Conservation (phyloP, 768 basidiomycete genomes). For the Scleroderma bovista region DNA sequence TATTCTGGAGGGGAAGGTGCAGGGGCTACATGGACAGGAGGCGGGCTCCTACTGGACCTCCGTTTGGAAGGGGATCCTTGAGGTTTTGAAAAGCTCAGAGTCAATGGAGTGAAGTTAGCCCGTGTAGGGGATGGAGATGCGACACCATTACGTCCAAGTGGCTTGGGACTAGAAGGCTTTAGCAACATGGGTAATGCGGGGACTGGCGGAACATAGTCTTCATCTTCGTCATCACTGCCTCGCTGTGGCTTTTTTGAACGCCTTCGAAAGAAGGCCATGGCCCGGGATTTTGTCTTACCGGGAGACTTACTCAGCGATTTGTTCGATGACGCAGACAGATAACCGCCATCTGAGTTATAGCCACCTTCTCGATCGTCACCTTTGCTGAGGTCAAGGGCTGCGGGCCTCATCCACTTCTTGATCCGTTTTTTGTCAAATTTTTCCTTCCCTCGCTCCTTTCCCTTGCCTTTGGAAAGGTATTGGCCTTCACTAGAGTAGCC, state of each 20-base stretch:
- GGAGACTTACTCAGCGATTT: constrained; percentile 27
- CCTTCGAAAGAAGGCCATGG: constrained; percentile 30
- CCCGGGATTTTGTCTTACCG: constrained; percentile 24
- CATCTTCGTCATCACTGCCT: constrained; percentile 28
- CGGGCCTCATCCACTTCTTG: constrained; percentile 14
- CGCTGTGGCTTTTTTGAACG: constrained; percentile 20
- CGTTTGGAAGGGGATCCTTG: constrained; percentile 12
- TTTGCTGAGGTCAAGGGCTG: constrained; percentile 12
- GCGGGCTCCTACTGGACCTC: constrained; percentile 24
- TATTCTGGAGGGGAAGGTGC: constrained; percentile 5
- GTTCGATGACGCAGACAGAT: constrained; percentile 30
- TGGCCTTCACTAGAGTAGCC: constrained; percentile 29
- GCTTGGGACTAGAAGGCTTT: constrained; percentile 25
- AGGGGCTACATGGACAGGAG: constrained; percentile 10
- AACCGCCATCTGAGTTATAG: constrained; percentile 26
- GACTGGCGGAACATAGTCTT: constrained; percentile 25
- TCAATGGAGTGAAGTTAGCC: constrained; percentile 23
- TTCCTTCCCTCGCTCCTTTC: constrained; percentile 10
- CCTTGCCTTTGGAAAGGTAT: constrained; percentile 23
- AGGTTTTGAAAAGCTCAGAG: constrained; percentile 18
- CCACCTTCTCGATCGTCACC: constrained; percentile 17
- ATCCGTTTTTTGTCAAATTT: constrained; percentile 16
- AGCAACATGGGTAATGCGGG: constrained; percentile 24
- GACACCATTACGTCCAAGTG: constrained; percentile 17
- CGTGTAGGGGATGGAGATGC: constrained; percentile 23